Percentiles rank a stretch among this genome's conserved stretches.
Evolutionary conservation across 2,329 filamentous ascomycete species (phyloP).

Genomic region (Monilinia aucupariae): DNA sequence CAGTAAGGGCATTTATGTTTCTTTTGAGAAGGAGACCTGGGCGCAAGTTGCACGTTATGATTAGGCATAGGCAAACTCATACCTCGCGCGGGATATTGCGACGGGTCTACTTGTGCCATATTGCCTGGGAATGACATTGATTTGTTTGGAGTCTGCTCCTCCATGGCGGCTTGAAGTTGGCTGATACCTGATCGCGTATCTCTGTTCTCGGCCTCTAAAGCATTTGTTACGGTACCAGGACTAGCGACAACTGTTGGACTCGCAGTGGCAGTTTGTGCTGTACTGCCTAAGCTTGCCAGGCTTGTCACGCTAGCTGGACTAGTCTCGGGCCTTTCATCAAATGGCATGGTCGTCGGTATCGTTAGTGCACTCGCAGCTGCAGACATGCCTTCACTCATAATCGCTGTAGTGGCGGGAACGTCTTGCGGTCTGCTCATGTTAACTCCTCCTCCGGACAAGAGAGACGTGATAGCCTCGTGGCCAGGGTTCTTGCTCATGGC

Average conservation of each 20-base stretch:
- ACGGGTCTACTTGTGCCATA: constrained; percentile 26
- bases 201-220: constrained; percentile 28
- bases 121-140: constrained; percentile 34
- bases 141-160: constrained; percentile 30
- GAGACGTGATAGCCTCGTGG: constrained; percentile 48
- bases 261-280: constrained; percentile 34
- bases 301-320: constrained; percentile 35
- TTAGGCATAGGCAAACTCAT: constrained; percentile 54
- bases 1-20: constrained; percentile 97
- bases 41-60: constrained; percentile 43
- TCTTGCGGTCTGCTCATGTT: constrained; percentile 53
- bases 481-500: constrained; percentile 49
- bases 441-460: constrained; percentile 50
- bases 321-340: constrained; percentile 32
- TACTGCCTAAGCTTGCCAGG: constrained; percentile 32
- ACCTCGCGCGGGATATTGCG: constrained; percentile 39
- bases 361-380: constrained; percentile 32
- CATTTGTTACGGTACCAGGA: constrained; percentile 29
- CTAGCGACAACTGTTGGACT: constrained; percentile 33
- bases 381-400: constrained; percentile 34
- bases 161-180: constrained; percentile 26
- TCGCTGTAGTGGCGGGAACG: constrained; percentile 37
- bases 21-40: constrained; percentile 70
- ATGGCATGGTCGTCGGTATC: constrained; percentile 30
- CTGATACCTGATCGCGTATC: constrained; percentile 22